Evolutionary conservation across 208 protist genomes (phyloP).

Genomic region (Wallacemonas collosoma): DNA sequence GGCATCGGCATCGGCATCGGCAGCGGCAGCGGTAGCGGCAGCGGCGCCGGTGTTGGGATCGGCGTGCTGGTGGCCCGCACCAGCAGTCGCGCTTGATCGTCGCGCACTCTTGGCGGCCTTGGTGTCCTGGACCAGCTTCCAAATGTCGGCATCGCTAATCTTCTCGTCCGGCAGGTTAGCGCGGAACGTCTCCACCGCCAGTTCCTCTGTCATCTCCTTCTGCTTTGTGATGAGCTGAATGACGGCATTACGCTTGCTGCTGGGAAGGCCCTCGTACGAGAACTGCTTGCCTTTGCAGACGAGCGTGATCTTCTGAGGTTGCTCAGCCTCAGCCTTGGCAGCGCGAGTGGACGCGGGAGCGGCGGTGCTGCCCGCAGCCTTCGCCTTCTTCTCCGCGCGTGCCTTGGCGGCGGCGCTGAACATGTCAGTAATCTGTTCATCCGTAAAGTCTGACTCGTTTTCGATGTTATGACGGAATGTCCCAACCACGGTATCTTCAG

Average conservation of each 20-base stretch:
- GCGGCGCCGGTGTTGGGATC: constrained; percentile 12
- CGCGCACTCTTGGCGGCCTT: constrained; percentile 34
- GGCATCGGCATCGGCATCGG: not conserved
- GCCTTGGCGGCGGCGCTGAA: constrained; percentile 40
- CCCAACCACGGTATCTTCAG: constrained; percentile 38
- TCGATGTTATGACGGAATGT: constrained; percentile 80
- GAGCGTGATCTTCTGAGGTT: constrained; percentile 64
- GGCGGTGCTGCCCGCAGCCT: constrained; percentile 13
- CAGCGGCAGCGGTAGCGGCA: not conserved
- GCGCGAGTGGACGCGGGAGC: constrained; percentile 13
- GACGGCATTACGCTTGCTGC: constrained; percentile 61
- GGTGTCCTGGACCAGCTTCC: constrained; percentile 43
- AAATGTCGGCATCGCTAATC: constrained; percentile 60
- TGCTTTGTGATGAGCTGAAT: constrained; percentile 78
- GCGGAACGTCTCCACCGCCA: constrained; percentile 69
- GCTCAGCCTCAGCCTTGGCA: constrained; percentile 41
- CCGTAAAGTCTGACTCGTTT: constrained; percentile 39
- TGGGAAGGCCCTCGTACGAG: constrained; percentile 75
- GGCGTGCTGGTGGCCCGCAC: constrained; percentile 18
- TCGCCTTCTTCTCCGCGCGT: constrained; percentile 55
- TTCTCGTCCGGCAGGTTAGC: constrained; percentile 55
- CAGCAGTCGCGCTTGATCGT: constrained; percentile 17
- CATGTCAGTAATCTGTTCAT: constrained; percentile 54
- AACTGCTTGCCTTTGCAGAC: constrained; percentile 68
- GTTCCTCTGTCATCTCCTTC: constrained; percentile 40